Conservation (phyloP, 164 flowering plant genomes). For the Chloranthus sessilifolius region DNA sequence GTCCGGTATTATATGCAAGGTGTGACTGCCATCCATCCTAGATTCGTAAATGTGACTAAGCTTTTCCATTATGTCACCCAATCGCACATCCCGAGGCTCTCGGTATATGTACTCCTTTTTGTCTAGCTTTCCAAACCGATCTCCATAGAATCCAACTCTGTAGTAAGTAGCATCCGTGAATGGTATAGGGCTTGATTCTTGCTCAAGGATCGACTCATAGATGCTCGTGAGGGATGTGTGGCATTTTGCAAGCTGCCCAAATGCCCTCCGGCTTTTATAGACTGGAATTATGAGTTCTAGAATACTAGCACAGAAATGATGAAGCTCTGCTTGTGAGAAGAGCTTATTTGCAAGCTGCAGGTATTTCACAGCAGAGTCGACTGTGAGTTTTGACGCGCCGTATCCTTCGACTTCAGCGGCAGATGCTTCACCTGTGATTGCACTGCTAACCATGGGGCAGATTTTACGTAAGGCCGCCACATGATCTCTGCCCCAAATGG, state of each 20-base stretch:
- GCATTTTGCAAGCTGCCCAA: slow-evolving; percentile 95
- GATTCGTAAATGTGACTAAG: slow-evolving; percentile 93
- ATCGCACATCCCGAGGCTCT: slow-evolving; percentile 94
- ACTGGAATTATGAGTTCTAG: slow-evolving; percentile 96
- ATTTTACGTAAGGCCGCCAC: slow-evolving; percentile 75
- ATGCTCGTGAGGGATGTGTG: slow-evolving; percentile 89
- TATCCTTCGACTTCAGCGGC: slow-evolving; percentile 99
- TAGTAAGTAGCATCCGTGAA: slow-evolving; percentile 97
- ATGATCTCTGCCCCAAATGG: slow-evolving; percentile 91
- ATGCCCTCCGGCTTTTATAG: slow-evolving; percentile 87
- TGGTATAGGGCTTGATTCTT: slow-evolving; percentile 96
- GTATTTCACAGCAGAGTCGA: slow-evolving; percentile 97
- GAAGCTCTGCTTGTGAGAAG: slow-evolving; percentile 94
- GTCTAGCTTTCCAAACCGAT: slow-evolving; percentile 78
- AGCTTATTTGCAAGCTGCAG: slow-evolving; percentile 96
- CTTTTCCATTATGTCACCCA: slow-evolving; percentile 99
- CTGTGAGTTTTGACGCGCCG: slow-evolving; percentile 98
- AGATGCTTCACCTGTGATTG: slow-evolving; percentile 80
- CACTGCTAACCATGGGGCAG: slow-evolving; percentile 92
- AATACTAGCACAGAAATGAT: slow-evolving; percentile 95
- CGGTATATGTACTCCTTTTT: slow-evolving; percentile 82
- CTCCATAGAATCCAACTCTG: slow-evolving; percentile 94
- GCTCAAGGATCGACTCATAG: slow-evolving; percentile 95
- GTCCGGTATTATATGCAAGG: slow-evolving; percentile 87
- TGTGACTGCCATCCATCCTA: slow-evolving; percentile 83